These are phyloP conservation scores for Acanthamoeba culbertsoni DNA, from an alignment of 208 protist genomes.

Conservation along the genomic window DNA sequence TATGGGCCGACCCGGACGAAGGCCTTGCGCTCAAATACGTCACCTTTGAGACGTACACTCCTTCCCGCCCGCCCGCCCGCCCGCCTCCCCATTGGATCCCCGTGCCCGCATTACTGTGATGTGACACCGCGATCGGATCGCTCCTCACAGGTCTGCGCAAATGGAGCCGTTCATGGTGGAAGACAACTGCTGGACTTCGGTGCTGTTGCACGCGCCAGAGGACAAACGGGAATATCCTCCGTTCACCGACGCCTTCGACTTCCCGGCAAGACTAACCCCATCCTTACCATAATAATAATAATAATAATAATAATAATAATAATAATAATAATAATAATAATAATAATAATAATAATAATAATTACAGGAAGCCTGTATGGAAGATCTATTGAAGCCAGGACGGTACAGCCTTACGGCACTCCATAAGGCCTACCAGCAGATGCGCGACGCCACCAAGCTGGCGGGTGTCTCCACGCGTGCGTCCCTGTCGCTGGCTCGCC, in stretches of 20 bases:
- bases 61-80: not conserved
- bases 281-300: too few relatives aligned
- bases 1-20: slow-evolving; percentile 48
- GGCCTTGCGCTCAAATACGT: slow-evolving; percentile 52
- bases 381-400: not conserved
- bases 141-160: not conserved
- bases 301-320: too few relatives aligned
- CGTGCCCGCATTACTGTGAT: not conserved
- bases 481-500: not conserved
- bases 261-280: not conserved
- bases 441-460: not conserved
- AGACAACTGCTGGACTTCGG: slow-evolving; percentile 55
- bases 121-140: not conserved
- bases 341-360: too few relatives aligned
- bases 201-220: not conserved
- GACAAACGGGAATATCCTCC: not conserved
- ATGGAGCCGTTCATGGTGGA: slow-evolving; percentile 46
- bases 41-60: slow-evolving; percentile 50
- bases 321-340: too few relatives aligned
- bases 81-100: not conserved
- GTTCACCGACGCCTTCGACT: not conserved
- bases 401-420: not conserved
- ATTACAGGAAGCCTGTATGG: not conserved
- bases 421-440: slow-evolving; percentile 24
- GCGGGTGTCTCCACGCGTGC: not conserved